Conservation (phyloP, 1,139 yeast genomes). For the Martiniozyma asiatica region DNA sequence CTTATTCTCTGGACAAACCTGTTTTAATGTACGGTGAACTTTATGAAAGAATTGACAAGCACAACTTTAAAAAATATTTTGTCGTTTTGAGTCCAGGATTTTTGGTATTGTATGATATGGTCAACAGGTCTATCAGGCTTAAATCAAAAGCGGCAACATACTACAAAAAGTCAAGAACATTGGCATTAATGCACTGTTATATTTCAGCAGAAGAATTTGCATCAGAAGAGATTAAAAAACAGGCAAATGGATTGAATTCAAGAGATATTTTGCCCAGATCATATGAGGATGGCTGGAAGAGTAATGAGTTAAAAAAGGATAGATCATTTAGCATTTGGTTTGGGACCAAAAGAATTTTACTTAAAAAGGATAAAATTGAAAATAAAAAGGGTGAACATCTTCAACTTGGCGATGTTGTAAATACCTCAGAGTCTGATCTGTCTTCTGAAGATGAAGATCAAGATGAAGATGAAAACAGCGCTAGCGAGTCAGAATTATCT, state of each 20-base stretch:
- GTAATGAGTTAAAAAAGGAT: slow-evolving; percentile 60
- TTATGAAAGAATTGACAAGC: slow-evolving; percentile 58
- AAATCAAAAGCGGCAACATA: slow-evolving; percentile 30
- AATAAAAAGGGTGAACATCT: slow-evolving; percentile 1
- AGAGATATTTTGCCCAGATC: slow-evolving; percentile 47
- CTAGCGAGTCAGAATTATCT: neutral
- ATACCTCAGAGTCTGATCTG: slow-evolving; percentile 9
- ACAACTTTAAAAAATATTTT: slow-evolving; percentile 38
- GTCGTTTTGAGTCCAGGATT: slow-evolving; percentile 64
- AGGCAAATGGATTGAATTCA: slow-evolving; percentile 1
- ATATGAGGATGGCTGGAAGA: slow-evolving; percentile 75
- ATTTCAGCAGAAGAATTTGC: slow-evolving; percentile 51
- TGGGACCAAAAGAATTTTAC: slow-evolving; percentile 46
- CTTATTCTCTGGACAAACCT: slow-evolving; percentile 47
- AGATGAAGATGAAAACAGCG: slow-evolving; percentile 1
- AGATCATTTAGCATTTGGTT: slow-evolving; percentile 81
- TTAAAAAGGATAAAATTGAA: slow-evolving; percentile 12
- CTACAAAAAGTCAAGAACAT: slow-evolving; percentile 39
- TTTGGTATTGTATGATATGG: slow-evolving; percentile 38
- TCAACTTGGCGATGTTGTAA: no score
- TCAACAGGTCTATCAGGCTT: slow-evolving; percentile 35
- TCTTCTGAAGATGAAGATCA: slow-evolving; percentile 11
- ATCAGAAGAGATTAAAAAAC: slow-evolving; percentile 1
- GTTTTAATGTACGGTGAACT: slow-evolving; percentile 51
- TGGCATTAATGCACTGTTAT: slow-evolving; percentile 59